phyloP scores from a whole-genome alignment of 495 filamentous ascomycete genomes.

The Lophium mytilinum region DNA sequence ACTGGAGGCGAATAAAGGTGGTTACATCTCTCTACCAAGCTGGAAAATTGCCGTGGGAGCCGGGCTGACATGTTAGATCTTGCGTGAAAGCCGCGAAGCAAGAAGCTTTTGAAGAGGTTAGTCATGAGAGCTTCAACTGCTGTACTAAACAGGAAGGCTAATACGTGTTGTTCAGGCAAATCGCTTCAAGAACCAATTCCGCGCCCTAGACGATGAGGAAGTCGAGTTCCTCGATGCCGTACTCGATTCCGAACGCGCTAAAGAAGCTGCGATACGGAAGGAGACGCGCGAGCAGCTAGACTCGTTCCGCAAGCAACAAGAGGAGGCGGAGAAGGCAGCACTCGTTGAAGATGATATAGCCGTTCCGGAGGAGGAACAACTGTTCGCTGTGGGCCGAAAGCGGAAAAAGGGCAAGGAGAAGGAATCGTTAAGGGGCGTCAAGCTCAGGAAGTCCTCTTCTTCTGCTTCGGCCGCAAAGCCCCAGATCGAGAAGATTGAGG shows the following conservation, averaged over 20 bases:
- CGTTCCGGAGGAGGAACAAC: conserved; percentile 39
- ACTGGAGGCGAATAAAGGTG: conserved; percentile 91
- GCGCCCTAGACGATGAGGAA: conserved; percentile 87
- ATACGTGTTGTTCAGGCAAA: conserved; percentile 25
- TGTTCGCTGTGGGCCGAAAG: conserved; percentile 50
- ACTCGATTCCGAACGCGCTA: conserved; percentile 54
- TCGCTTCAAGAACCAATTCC: conserved; percentile 86
- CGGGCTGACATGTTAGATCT: conserved; percentile 49
- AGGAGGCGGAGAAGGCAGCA: conserved; percentile 51
- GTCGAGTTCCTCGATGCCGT: conserved; percentile 83
- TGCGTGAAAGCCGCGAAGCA: conserved; percentile 71
- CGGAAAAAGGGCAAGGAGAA: conserved; percentile 51
- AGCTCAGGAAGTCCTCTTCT: conserved; percentile 40
- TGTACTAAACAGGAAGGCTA: too few species aligned
- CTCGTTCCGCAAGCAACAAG: conserved; percentile 59
- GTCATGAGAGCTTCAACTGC: background rate
- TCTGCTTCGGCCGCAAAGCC: background rate
- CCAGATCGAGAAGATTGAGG: background rate
- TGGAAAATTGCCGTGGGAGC: background rate
- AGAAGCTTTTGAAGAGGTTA: conserved; percentile 80
- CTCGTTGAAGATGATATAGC: conserved; percentile 33
- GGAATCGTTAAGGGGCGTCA: conserved; percentile 45
- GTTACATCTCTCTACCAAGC: conserved; percentile 1
- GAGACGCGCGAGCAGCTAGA: conserved; percentile 69
- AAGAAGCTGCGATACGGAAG: conserved; percentile 65